A percentile compares a stretch with the other conserved stretches of the same genome.
phyloP scores from a whole-genome alignment of 2,329 filamentous ascomycete genomes.

The Grosmannia huntii region DNA sequence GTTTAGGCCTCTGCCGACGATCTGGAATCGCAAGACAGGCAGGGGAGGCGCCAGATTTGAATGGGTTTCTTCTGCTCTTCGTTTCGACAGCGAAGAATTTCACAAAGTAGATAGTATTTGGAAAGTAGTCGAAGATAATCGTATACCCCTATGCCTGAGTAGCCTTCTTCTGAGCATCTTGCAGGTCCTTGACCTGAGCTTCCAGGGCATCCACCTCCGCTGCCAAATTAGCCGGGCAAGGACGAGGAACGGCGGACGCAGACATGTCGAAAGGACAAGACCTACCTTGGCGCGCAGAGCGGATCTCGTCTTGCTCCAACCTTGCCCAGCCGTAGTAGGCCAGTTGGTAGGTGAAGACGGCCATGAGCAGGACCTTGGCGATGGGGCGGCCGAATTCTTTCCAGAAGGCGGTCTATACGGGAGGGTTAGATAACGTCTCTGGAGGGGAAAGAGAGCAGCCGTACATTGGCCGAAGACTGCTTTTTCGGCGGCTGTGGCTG shows the following conservation, averaged over 20 bases:
- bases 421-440: background rate
- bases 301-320: constrained; percentile 59
- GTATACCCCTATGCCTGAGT: background rate
- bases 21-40: background rate
- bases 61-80: too few relatives aligned
- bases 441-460: background rate
- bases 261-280: background rate
- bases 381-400: constrained; percentile 61
- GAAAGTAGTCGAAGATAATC: background rate
- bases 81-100: too few relatives aligned
- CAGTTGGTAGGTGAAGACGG: constrained; percentile 69
- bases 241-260: too few relatives aligned
- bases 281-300: constrained; percentile 43
- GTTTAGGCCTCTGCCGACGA: background rate
- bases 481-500: background rate
- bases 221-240: background rate
- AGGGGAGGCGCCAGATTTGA: too few relatives aligned
- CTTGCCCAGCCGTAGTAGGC: constrained; percentile 63
- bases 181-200: constrained; percentile 23
- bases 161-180: constrained; percentile 4
- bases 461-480: background rate
- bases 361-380: constrained; percentile 60
- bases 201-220: constrained; percentile 23
- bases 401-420: constrained; percentile 42
- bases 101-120: background rate